These are phyloP conservation scores for Diutina rugosa DNA, from an alignment of 1,139 yeast genomes.

Conservation along the genomic window DNA sequence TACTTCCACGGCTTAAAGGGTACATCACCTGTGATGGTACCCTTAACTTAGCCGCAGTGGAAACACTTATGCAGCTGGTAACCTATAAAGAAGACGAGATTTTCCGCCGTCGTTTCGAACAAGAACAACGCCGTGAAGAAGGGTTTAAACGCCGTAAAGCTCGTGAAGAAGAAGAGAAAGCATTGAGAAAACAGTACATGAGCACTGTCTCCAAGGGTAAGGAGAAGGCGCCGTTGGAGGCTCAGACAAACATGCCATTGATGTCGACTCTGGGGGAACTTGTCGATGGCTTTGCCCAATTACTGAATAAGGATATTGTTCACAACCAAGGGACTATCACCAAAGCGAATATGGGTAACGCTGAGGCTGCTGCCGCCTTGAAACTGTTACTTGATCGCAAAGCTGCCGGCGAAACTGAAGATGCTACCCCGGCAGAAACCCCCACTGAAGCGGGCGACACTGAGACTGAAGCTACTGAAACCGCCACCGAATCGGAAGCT, in stretches of 20 bases:
- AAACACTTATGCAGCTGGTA: constrained; percentile 57
- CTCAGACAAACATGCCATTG: constrained; percentile 65
- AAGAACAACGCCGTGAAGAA: constrained; percentile 54
- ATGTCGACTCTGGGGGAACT: constrained; percentile 58
- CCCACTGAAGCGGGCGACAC: constrained; percentile 52
- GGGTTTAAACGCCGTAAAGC: constrained; percentile 38
- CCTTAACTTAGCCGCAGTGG: constrained; percentile 62
- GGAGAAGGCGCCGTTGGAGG: constrained; percentile 45
- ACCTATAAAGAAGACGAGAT: constrained; percentile 68
- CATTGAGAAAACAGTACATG: constrained; percentile 12
- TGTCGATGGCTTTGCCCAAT: constrained; percentile 50
- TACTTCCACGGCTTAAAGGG: constrained; percentile 65
- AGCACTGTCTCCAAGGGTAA: constrained; percentile 43
- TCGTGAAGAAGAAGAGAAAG: constrained; percentile 28
- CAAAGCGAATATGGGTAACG: constrained; percentile 64
- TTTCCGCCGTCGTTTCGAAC: constrained; percentile 64
- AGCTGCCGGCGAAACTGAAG: constrained; percentile 38
- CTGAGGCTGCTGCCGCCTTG: constrained; percentile 55
- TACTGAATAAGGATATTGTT: constrained; percentile 64
- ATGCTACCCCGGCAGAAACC: constrained; percentile 64
- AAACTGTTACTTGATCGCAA: constrained; percentile 30
- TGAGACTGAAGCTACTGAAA: constrained; percentile 39
- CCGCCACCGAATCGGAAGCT: constrained; percentile 35
- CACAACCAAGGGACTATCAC: constrained; percentile 54
- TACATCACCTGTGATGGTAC: constrained; percentile 76